Evolutionary conservation across 192 early-diverging fungal genomes (phyloP), one percentile per base, ranked within the genome.

Genomic region (Backusella circina): DNA sequence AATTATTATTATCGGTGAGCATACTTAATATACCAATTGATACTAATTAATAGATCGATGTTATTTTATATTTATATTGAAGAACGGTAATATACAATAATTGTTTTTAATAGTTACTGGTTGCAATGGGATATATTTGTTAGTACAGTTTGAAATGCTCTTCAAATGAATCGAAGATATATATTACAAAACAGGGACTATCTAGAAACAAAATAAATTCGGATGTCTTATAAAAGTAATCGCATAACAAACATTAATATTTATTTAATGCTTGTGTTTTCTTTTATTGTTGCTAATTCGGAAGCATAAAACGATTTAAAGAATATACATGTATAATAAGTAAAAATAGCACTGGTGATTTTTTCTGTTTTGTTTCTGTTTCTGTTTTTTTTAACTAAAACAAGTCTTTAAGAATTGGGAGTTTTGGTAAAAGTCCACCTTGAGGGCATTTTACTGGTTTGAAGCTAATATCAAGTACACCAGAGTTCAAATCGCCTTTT

Each of bases 391-490:
- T 61, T n/a, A n/a, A 61, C 6, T 61, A 8, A 3, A 61, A 61
- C 54, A 61, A 13, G 7, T 61, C 28, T 10, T 28, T 28, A 61
- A 61, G 23, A 28, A 61, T 61, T 12, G 54, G 54, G 0, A 61
- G 54, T 7, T 61, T 61, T 61, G 21, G 21, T 61, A 61, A 12
- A 8, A 61, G 8, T 13, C 54, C 54, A 61, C 9, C 21, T 4
- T 13, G 8, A 26, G 54, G 54, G 13, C 79, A 80, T 16, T 41
- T 67, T 41, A 80, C 75, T n/a, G 69, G 31, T 35, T 70, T 76
- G 67, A 75, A 80, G 30, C 66, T 75, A 8, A 80, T 77, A 67
- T 80, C 72, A 21, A 80, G 70, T 18, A 80, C 79, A 80, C 79
- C 79, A 15, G 57, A n/a, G 30, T 72, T 54, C 16, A 80, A 64